phyloP scores from a whole-genome alignment of 257 asterid genomes.

The Fraxinus cuspidata region DNA sequence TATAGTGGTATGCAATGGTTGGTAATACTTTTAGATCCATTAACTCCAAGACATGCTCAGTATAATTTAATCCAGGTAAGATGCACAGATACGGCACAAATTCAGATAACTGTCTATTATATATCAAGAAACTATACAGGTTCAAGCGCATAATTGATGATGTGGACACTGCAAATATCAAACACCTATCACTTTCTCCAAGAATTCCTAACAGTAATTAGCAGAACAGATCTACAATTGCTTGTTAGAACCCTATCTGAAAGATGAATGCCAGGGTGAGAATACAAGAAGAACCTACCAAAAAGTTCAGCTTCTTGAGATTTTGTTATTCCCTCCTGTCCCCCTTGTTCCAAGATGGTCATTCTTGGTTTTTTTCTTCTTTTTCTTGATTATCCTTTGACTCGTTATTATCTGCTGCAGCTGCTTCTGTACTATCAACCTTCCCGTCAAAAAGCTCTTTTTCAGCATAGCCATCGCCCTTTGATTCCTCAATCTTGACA shows the following conservation, averaged over 20 bases:
- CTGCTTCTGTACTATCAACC: slow-evolving; percentile 24
- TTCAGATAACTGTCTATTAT: background rate
- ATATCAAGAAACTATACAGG: background rate
- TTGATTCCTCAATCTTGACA: slow-evolving; percentile 18
- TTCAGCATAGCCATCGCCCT: slow-evolving; percentile 1
- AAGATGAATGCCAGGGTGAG: slow-evolving; percentile 13
- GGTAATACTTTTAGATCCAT: background rate
- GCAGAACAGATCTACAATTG: slow-evolving; percentile 26
- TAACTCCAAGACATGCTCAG: background rate
- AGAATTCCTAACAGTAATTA: slow-evolving; percentile 39
- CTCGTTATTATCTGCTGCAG: slow-evolving; percentile 11
- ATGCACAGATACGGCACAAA: background rate
- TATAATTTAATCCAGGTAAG: background rate
- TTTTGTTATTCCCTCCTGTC: slow-evolving; percentile 22
- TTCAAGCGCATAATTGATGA: too few species aligned
- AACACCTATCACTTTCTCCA: slow-evolving; percentile 4
- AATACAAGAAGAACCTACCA: slow-evolving; percentile 19
- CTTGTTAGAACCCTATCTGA: slow-evolving; percentile 34
- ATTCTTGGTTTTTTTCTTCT: slow-evolving; percentile 16
- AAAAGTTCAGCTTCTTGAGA: background rate
- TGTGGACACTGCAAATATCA: slow-evolving; percentile 16
- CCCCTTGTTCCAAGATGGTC: slow-evolving; percentile 24
- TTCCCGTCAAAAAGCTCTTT: slow-evolving; percentile 18
- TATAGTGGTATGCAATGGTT: too few species aligned
- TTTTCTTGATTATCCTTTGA: slow-evolving; percentile 28